These are phyloP conservation scores for Ambrosia trifida DNA, from an alignment of 129 eudicot genomes.

Conservation along the genomic window DNA sequence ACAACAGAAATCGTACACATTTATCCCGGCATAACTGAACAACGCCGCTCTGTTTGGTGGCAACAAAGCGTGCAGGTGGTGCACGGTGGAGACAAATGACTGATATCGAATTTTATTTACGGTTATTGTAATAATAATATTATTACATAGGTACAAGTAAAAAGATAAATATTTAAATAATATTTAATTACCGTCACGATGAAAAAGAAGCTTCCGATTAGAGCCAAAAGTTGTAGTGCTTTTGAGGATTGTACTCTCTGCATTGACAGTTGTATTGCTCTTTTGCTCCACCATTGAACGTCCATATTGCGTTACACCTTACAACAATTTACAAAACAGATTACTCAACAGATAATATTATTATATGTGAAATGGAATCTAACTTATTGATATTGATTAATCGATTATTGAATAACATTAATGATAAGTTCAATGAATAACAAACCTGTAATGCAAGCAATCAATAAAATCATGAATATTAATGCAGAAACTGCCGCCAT, in stretches of 20 bases:
- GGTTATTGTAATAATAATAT: background rate
- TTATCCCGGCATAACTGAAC: slow-evolving; percentile 22
- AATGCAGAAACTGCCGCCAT: slow-evolving; percentile 34
- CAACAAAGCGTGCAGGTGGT: slow-evolving; percentile 13
- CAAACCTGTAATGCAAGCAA: slow-evolving; percentile 47
- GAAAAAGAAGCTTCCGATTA: slow-evolving; percentile 59
- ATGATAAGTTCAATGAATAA: slow-evolving; percentile 28
- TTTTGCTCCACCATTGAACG: background rate
- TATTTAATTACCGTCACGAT: slow-evolving; percentile 37
- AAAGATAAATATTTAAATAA: background rate
- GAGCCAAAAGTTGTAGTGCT: slow-evolving; percentile 23
- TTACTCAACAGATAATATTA: too few species aligned
- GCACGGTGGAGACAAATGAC: background rate
- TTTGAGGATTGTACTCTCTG: slow-evolving; percentile 20
- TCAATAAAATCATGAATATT: slow-evolving; percentile 32
- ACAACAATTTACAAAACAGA: background rate
- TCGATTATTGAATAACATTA: slow-evolving; percentile 4
- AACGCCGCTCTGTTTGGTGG: background rate
- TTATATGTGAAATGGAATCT: background rate
- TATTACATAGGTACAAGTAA: background rate
- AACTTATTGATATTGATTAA: slow-evolving; percentile 9
- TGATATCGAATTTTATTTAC: background rate
- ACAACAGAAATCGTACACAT: slow-evolving; percentile 22
- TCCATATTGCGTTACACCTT: slow-evolving; percentile 27
- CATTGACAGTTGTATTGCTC: background rate